These are phyloP conservation scores for Scytalidium lignicola DNA, from an alignment of 2,329 filamentous ascomycete species.

Conservation along the genomic window DNA sequence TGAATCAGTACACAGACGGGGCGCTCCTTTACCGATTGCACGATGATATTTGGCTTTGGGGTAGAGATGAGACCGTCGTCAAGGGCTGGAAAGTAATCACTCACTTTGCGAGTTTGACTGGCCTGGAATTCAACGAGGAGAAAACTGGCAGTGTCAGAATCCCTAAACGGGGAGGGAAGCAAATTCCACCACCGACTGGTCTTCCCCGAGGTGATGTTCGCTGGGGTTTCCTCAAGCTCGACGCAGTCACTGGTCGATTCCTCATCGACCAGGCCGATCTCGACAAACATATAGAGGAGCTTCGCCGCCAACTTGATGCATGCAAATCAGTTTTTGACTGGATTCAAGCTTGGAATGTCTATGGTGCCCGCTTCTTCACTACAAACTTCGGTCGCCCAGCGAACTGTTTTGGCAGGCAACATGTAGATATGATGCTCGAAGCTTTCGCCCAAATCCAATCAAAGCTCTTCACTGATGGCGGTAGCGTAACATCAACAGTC, in stretches of 20 bases:
- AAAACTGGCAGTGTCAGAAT: constrained; percentile 49
- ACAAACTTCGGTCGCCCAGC: constrained; percentile 51
- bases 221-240: constrained; percentile 54
- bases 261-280: constrained; percentile 49
- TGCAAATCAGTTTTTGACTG: constrained; percentile 51
- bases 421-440: constrained; percentile 48
- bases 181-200: constrained; percentile 8
- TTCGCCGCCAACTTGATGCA: constrained; percentile 46
- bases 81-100: constrained; percentile 54
- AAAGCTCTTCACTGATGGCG: constrained; percentile 37
- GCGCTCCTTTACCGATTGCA: constrained; percentile 55
- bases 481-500: constrained; percentile 41
- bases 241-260: constrained; percentile 41
- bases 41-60: constrained; percentile 66
- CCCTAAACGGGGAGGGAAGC: constrained; percentile 11
- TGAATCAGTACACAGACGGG: constrained; percentile 53
- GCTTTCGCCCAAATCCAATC: constrained; percentile 47
- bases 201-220: constrained; percentile 48
- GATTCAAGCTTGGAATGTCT: constrained; percentile 55
- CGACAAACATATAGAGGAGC: constrained; percentile 48
- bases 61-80: constrained; percentile 43
- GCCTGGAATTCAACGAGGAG: constrained; percentile 50
- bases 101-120: constrained; percentile 48
- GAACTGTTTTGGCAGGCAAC: constrained; percentile 45
- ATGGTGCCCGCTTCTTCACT: constrained; percentile 49